Evolutionary conservation across 225 moss, liverwort and hornwort species (phyloP), one percentile per base, ranked within the genome.

Genomic region (Ulota crispa): DNA sequence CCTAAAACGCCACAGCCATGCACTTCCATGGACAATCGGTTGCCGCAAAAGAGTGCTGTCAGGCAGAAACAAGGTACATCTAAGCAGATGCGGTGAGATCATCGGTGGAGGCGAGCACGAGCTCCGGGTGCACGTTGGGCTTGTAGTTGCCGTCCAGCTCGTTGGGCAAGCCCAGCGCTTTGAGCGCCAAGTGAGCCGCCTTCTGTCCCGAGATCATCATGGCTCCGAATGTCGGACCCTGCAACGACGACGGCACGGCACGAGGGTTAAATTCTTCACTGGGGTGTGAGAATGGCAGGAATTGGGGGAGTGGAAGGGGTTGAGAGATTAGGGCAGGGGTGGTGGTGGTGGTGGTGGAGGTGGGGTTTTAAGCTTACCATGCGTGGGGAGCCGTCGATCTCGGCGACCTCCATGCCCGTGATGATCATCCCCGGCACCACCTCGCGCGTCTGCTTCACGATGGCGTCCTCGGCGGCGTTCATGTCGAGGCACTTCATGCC

Each of bases 131-230:
- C 26, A 92, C 91, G 16, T 86, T 88, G 5, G 93, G 92, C 13
- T 84, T 80, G 85, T 94, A 99, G 68, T 91, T 96, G 10, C 98
- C 96, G 80, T 99, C 98, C 20, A 99, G 53, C 85, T 96, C 95
- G 69, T 99, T 99, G 0, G 95, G 98, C 8, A 99, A 85, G 3
- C 96, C 96, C 4, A 99, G 71, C 18, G 94, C 91, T 78, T 86
- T 89, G 14, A 99, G 87, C 0, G 98, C 98, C 50, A 99, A 72
- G 76, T 99, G 96, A 0, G 94, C 98, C 0, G 97, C 95, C 82
- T 98, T 95, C 81, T 98, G 95, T 11, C 97, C 95, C 43, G 95
- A 98, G 8, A 95, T 93, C 96, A 99, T 99, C 96, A 96, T 99
- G 2, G 98, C 95, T 39, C 98, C 98, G 53, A 99, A 99, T 3